Evolutionary conservation across 192 early-diverging fungal species (phyloP), one percentile per base, ranked within the genome.

Genomic region (Kickxella alabastrina): DNA sequence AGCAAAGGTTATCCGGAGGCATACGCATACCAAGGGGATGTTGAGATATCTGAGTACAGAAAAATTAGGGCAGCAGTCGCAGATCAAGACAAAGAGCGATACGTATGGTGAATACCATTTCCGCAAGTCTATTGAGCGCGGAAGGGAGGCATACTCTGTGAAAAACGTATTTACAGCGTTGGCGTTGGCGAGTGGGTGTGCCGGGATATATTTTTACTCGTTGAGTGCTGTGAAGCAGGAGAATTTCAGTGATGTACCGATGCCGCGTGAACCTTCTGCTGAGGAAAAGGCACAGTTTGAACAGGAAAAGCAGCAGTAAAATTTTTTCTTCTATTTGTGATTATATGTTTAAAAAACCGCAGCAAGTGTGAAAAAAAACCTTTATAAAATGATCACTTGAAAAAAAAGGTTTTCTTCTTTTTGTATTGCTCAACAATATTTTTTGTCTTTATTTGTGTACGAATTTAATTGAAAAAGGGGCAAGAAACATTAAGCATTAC

Each of bases 181-280:
- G 13, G 65, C 48, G 7, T 37, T 75, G 52, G 32, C 13, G 3
- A 43, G 55, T 10, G 22, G 23, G 8, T 58, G 42, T 31, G 29
- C 54, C 6, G 57, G 65, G 6, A 52, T 75, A 13, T 75, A 86
- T 52, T 78, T 83, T 58, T 89, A 89, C 68, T 83, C 85, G 43
- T 81, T 89, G 15, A 58, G 84, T 43, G 85, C 84, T 9, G 84
- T 89, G 7, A 78, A 78, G 61, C 87, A 89, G 58, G 87, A 89
- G 58, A 84, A 87, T 68, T 87, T 85, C 62, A 82, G 81, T 52
- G 87, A 89, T 55, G 74, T 89, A 24, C 79, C 80, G 18, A 73
- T 89, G 52, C 87, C 87, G n/a, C 55, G 65, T 15, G 44, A 55
- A 45, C 72, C 56, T 2, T 38, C 64, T 3, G 47, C 56, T 15